Base-by-base conservation (phyloP, 2,329 filamentous ascomycete species). In the Sphaerostilbella broomeana region DNA sequence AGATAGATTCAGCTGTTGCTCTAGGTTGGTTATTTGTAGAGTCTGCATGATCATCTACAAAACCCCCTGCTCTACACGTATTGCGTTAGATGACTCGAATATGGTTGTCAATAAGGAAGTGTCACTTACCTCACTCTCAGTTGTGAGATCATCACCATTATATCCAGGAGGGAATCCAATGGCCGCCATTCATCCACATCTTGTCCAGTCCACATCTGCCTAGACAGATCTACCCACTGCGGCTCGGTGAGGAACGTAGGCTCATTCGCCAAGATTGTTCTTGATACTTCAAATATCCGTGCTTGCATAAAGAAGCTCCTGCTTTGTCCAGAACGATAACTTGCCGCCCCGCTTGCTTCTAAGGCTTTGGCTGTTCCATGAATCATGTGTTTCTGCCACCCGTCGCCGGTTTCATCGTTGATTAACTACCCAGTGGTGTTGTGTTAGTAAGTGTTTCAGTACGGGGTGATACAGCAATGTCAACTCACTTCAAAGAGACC, bases 381-480 rank as follows among this genome's bases (percentile, higher is more conserved):
- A 0, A 62, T 53, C 17, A 62, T 49, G 9, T 62, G 60, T 5
- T 59, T 57, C 4, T 60, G 22, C 60, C 60, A 62, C 0, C 55
- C 58, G 13, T 54, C 43, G 0, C 57, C 60, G 0, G 57, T 55
- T 0, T 50, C 41, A 18, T 61, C 59, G 1, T 48, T 54, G 50
- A 62, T 55, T 2, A 62, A 51, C 60, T 62, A 16, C 2, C 3
- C 1, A 4, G 16, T 6, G 22, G 24, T 3, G 24, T 21, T 15
- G 9, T 9, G 11, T 25, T n/a, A n/a, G n/a, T n/a, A n/a, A n/a
- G n/a, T n/a, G n/a, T n/a, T n/a, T n/a, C n/a, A n/a, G n/a, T n/a
- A n/a, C n/a, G 5, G 20, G 2, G 6, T 11, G 3, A 7, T 2
- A 3, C 6, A 4, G 4, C 6, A 5, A 4, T 6, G 5, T 0